A percentile compares a stretch with the other conserved stretches of the same genome.
Evolutionary conservation across 768 basidiomycete genomes (phyloP).

Genomic region (Rhodotorula babjevae): DNA sequence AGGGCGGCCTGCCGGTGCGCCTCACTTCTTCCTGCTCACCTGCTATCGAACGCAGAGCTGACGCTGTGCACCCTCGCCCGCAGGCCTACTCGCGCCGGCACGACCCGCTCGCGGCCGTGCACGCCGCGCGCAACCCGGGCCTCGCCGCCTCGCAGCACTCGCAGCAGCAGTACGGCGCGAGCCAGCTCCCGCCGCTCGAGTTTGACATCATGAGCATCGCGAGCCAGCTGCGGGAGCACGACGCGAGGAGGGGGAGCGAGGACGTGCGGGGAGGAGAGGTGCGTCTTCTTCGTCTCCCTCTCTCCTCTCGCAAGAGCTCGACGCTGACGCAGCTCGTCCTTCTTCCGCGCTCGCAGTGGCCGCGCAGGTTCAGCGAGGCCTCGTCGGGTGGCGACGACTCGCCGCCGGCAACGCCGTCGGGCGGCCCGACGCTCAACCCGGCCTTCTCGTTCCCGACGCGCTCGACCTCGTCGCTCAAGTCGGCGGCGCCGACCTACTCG

Average conservation of each 20-base stretch:
- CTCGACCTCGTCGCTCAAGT: constrained; percentile 8
- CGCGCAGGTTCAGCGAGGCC: constrained; percentile 11
- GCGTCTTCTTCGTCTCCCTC: background rate
- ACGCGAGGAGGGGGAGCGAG: constrained; percentile 27
- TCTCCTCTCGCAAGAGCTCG: background rate
- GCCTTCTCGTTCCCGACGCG: constrained; percentile 26
- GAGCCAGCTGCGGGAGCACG: constrained; percentile 28
- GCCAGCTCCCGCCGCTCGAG: constrained; percentile 18
- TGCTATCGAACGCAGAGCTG: background rate
- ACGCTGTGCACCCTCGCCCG: background rate
- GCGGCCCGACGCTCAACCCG: constrained; percentile 13
- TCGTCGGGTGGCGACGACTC: constrained; percentile 14
- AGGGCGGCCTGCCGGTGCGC: constrained; percentile 12
- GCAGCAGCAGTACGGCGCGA: background rate
- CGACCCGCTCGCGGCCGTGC: constrained; percentile 23
- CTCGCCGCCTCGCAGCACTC: background rate
- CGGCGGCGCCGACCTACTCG: constrained; percentile 7
- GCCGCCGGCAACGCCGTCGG: constrained; percentile 1
- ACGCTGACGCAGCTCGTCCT: background rate
- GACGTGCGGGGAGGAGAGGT: background rate
- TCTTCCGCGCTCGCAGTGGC: background rate
- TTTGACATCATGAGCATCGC: constrained; percentile 29
- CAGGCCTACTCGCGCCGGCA: constrained; percentile 19
- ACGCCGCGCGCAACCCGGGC: constrained; percentile 29
- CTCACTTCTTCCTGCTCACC: background rate